Base-by-base conservation (phyloP, 75 land plant species). In the Gnetum montanum region DNA sequence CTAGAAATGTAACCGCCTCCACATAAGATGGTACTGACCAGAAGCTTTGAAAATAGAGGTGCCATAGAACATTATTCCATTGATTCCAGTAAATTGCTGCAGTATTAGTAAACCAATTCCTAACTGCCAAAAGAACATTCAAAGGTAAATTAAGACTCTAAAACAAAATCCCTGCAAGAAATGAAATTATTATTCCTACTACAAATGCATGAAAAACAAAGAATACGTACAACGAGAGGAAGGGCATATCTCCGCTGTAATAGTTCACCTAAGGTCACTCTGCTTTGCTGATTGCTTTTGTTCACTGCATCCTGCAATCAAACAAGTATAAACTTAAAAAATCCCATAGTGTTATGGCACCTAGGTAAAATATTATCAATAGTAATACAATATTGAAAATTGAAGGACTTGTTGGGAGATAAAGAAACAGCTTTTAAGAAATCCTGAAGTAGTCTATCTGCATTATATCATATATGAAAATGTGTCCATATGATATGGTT, bases 41-140 rank as follows among this genome's bases (percentile, higher is more conserved):
- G 98, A 90, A 63, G 84, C 30, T 69, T 65, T 45, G 68, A 94
- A 94, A 46, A 94, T 94, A 49, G 69, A 71, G 33, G 74, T 78
- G 6, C 91, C 70, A 61, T 89, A 94, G 65, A 94, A 85, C 60
- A 94, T 38, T 54, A 94, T 70, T 8, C 77, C 98, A 68, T 94
- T 94, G 34, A 89, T 77, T 55, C 98, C 98, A 62, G 71, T 67
- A 10, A 85, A 66, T 63, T 94, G 98, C 52, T 94, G 98, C 53
- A 94, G 59, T 6, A 83, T 37, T 29, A 82, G 79, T 60, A 94
- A 55, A 29, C 96, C 91, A 62, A 89, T 80, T 37, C 90, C 96
- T 49, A 90, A 57, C 98, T 89, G 76, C 50, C 65, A 11, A 49
- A 38, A 60, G 34, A 34, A 31, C 22, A 25, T 4, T 53, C 36